A percentile compares a stretch with the other conserved stretches of the same genome.
These are phyloP conservation scores for Eucalyptus erythrocorys DNA, from an alignment of 345 rosid genomes.

Conservation along the genomic window DNA sequence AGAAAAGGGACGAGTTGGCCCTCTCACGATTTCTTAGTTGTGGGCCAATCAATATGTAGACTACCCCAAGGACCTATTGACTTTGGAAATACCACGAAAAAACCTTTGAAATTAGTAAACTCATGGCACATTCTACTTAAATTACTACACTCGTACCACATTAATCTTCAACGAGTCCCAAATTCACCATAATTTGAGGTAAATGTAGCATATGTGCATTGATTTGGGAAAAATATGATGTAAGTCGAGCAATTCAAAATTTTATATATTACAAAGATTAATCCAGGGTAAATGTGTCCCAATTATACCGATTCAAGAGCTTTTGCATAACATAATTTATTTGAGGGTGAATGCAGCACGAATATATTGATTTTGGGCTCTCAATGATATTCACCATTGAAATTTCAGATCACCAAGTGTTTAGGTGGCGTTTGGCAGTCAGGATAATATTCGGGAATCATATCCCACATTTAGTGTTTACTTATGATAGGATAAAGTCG, in stretches of 20 bases:
- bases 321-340: not conserved
- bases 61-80: not conserved
- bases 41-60: not conserved
- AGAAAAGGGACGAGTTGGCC: not conserved
- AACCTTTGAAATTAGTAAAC: not conserved
- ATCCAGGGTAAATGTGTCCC: rapidly evolving
- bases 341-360: not conserved
- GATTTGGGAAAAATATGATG: rapidly evolving
- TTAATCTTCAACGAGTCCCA: too few relatives aligned
- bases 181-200: not conserved
- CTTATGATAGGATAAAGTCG: too few relatives aligned
- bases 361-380: not conserved
- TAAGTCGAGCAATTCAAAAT: rapidly evolving
- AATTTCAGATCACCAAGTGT: not conserved
- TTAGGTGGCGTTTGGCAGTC: too few relatives aligned
- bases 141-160: not conserved
- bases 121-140: not conserved
- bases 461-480: too few relatives aligned
- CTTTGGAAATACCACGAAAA: not conserved
- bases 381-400: rapidly evolving
- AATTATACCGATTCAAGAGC: rapidly evolving
- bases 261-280: not conserved
- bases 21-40: not conserved
- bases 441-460: too few relatives aligned
- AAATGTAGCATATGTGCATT: too few relatives aligned